phyloP scores from a whole-genome alignment of 2,329 filamentous ascomycete species.

The Xylaria sp. region DNA sequence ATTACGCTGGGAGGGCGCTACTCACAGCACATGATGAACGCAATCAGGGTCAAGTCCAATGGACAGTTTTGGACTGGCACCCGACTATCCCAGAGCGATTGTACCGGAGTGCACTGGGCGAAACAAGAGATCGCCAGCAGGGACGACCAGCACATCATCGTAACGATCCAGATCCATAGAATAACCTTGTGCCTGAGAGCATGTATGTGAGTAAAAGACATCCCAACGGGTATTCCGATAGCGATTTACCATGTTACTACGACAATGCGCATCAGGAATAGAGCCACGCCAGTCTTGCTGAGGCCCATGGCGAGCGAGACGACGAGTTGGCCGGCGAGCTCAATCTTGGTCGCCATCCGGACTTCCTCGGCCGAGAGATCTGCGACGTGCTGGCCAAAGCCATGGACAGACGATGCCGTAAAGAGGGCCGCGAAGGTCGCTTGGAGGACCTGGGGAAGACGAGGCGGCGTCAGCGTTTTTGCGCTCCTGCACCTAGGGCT shows the following conservation, averaged over 20 bases:
- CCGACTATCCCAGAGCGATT: conserved; percentile 19
- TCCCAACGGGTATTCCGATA: not conserved
- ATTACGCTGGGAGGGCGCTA: not conserved
- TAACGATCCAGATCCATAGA: conserved; percentile 25
- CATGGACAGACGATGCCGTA: conserved; percentile 13
- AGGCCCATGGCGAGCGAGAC: conserved; percentile 20
- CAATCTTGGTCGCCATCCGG: conserved; percentile 16
- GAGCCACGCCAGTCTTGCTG: conserved; percentile 19
- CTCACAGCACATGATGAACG: conserved; percentile 26
- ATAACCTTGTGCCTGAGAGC: conserved; percentile 19
- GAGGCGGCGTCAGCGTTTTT: not conserved
- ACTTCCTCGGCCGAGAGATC: conserved; percentile 13
- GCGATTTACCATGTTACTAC: conserved; percentile 11
- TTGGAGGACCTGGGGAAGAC: conserved; percentile 10
- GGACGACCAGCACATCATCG: conserved; percentile 18
- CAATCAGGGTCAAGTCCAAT: conserved; percentile 15
- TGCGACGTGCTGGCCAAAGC: conserved; percentile 19
- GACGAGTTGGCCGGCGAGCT: conserved; percentile 15
- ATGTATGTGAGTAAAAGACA: not conserved
- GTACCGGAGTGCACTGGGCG: conserved; percentile 18
- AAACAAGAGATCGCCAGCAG: conserved; percentile 17
- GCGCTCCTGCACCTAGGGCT: too few relatives aligned
- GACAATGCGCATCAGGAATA: conserved; percentile 25
- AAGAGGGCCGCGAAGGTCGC: conserved; percentile 8
- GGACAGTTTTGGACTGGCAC: conserved; percentile 8